Evolutionary conservation across 345 rosid genomes (phyloP), one percentile per base, ranked within the genome.

Genomic region (Gossypium herbaceum): DNA sequence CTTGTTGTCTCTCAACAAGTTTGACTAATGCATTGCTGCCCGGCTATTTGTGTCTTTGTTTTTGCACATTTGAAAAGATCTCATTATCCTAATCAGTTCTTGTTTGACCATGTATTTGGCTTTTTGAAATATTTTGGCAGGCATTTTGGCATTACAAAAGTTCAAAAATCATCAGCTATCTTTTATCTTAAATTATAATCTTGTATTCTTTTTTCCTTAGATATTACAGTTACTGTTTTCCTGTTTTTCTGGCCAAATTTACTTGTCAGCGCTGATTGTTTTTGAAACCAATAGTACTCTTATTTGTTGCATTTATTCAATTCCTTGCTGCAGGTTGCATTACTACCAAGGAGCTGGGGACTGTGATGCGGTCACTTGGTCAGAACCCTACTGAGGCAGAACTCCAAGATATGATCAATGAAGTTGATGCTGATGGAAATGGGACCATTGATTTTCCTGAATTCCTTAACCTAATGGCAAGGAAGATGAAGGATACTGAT

Each of bases 351-450:
- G 78, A 75, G 72, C 78, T 75, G 45, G 78, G 78, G 17, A 75
- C 78, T 66, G 78, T 75, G 56, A 75, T 75, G 78, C 60, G 78
- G 11, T 75, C 78, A 20, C 78, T 75, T 20, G 78, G 78, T 22
- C 78, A 75, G 73, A 75, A 75, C 65, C 78, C 78, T 13, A 75
- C 78, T 17, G 78, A 75, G n/a, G 78, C 78, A 55, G 78, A 75
- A 58, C 78, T 75, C 16, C 78, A 75, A 48, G 78, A 75, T 59
- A 75, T 75, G 78, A 75, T 75, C 11, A 75, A 75, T 66, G 78
- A 75, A 58, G 78, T 75, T 54, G 78, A 75, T 66, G 78, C 78
- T 16, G 78, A 75, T 55, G 78, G 78, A 12, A 75, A 75, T 15
- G 78, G 78, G 12, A 75, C 78, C 44, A 75, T 75, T 22, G 78